A percentile compares a stretch with the other conserved stretches of the same genome.
Conservation (phyloP, 2,329 filamentous ascomycete genomes). For the Hypomyces rosellus region DNA sequence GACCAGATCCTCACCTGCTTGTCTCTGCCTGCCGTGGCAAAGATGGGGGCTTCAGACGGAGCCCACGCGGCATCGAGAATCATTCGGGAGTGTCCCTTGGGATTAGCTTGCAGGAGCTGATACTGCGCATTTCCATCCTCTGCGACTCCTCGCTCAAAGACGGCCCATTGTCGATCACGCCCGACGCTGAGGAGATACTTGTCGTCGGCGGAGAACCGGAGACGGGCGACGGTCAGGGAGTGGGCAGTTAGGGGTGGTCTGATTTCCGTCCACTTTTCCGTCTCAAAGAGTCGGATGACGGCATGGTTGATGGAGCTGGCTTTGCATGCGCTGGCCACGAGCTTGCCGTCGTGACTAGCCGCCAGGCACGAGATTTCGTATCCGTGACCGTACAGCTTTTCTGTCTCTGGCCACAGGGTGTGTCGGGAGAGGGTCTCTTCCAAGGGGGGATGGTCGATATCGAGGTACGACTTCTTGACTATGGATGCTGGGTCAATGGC, state of each 20-base stretch:
- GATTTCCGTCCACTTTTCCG: conserved; percentile 79
- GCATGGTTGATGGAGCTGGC: conserved; percentile 91
- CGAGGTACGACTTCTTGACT: conserved; percentile 55
- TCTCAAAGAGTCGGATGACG: conserved; percentile 87
- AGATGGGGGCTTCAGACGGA: conserved; percentile 49
- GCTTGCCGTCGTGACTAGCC: conserved; percentile 62
- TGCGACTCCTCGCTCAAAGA: conserved; percentile 56
- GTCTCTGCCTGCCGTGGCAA: conserved; percentile 86
- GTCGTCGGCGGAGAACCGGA: conserved; percentile 75
- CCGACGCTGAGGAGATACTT: conserved; percentile 77
- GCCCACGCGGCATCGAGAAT: conserved; percentile 86
- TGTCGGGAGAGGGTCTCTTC: conserved; percentile 86
- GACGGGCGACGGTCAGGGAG: conserved; percentile 73
- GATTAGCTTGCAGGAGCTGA: conserved; percentile 55
- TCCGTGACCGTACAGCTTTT: conserved; percentile 96
- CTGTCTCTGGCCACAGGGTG: conserved; percentile 90
- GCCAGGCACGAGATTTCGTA: conserved; percentile 92
- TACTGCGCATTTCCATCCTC: conserved; percentile 40
- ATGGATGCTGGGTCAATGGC: conserved; percentile 49
- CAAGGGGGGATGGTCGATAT: conserved; percentile 67
- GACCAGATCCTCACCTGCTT: conserved; percentile 73
- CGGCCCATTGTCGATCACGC: conserved; percentile 82
- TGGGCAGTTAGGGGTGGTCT: conserved; percentile 79
- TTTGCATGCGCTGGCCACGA: conserved; percentile 88
- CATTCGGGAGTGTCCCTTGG: conserved; percentile 88